Evolutionary conservation across 345 rosid species (phyloP).

Genomic region (Hibiscus syriacus): DNA sequence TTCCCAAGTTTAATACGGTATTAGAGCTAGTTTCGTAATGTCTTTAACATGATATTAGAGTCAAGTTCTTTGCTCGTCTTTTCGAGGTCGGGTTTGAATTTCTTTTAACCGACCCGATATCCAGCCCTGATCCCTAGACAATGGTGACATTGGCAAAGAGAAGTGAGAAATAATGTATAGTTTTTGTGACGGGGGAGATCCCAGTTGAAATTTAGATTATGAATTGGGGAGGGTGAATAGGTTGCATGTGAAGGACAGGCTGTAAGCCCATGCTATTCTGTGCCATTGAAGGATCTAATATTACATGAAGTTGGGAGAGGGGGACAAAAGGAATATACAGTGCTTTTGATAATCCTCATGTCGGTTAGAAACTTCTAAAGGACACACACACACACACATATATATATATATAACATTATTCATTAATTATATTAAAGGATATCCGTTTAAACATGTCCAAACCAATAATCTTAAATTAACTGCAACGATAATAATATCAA

Average conservation of each 20-base stretch:
- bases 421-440: too few relatives aligned
- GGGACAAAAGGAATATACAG: conserved; percentile 21
- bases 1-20: too few relatives aligned
- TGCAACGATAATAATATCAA: too few relatives aligned
- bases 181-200: not conserved
- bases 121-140: not conserved
- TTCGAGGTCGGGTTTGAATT: not conserved
- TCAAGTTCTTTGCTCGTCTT: too few relatives aligned
- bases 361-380: conserved; percentile 15
- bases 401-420: too few relatives aligned
- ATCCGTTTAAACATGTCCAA: too few relatives aligned
- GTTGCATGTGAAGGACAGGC: conserved; percentile 14
- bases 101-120: not conserved
- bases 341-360: conserved; percentile 18
- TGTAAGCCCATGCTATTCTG: conserved; percentile 22
- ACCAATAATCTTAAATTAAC: too few relatives aligned
- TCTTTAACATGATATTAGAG: too few relatives aligned
- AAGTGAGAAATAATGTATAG: not conserved
- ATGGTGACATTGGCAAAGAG: not conserved
- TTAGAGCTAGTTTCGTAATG: too few relatives aligned
- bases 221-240: conserved; percentile 5
- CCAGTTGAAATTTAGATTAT: not conserved
- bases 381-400: too few relatives aligned
- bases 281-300: conserved; percentile 24
- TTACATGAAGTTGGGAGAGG: conserved; percentile 15